Evolutionary conservation across 208 protist species (phyloP).

Genomic region (Herpetomonas muscarum): DNA sequence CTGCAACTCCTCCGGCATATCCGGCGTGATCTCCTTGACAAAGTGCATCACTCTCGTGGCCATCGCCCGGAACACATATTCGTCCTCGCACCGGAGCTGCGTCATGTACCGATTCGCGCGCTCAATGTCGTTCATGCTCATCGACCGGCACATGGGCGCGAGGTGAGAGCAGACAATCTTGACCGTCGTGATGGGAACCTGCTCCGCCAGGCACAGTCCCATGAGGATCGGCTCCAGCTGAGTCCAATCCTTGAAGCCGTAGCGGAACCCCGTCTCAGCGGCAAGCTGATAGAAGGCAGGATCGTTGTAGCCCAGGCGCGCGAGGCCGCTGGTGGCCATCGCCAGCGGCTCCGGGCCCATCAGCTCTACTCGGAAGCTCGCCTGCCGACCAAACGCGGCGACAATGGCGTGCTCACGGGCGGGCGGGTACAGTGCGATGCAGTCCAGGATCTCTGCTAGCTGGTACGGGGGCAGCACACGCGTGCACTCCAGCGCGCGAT

Average conservation of each 20-base stretch:
- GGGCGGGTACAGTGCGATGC: constrained; percentile 65
- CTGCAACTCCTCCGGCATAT: constrained; percentile 83
- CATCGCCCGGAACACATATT: constrained; percentile 76
- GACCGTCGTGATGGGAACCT: constrained; percentile 28
- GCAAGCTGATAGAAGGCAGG: constrained; percentile 68
- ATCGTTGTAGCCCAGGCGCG: constrained; percentile 73
- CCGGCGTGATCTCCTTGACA: constrained; percentile 87
- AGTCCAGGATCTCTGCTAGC: constrained; percentile 65
- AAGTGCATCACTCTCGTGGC: constrained; percentile 76
- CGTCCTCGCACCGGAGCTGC: constrained; percentile 72
- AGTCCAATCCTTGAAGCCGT: constrained; percentile 73
- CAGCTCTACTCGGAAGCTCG: constrained; percentile 62
- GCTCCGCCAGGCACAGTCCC: constrained; percentile 51
- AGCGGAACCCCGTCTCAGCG: constrained; percentile 59
- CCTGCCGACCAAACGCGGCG: constrained; percentile 64
- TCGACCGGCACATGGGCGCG: constrained; percentile 61
- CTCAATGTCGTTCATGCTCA: constrained; percentile 74
- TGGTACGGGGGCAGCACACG: constrained; percentile 53
- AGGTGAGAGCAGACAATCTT: constrained; percentile 64
- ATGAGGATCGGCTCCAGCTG: constrained; percentile 73
- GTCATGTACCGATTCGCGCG: constrained; percentile 81
- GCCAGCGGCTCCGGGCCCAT: constrained; percentile 53
- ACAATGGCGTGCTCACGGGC: constrained; percentile 63
- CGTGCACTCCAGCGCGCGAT: constrained; percentile 60
- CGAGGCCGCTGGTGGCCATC: constrained; percentile 47